These are phyloP conservation scores for Biscutella laevigata DNA, from an alignment of 441 rosid species.

Conservation along the genomic window DNA sequence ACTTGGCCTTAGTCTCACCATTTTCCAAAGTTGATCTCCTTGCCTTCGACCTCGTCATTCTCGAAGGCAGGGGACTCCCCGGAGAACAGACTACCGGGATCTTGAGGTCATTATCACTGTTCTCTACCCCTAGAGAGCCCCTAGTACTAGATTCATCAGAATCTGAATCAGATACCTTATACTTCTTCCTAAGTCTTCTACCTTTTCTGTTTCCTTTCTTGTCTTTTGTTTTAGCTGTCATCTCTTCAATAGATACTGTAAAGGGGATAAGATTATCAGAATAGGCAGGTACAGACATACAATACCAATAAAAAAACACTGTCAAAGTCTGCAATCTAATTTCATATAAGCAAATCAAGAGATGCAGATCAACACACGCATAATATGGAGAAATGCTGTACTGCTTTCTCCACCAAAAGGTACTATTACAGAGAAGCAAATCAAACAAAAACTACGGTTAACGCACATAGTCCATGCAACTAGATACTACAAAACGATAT, in stretches of 20 bases:
- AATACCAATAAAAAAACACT: neutral
- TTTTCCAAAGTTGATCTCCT: slow-evolving; percentile 11
- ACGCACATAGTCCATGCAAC: neutral
- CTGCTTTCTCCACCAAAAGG: neutral
- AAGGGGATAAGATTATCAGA: slow-evolving; percentile 17
- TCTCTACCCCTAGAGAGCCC: no score
- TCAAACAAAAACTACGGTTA: neutral
- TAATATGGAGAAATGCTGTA: neutral
- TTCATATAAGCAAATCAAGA: neutral
- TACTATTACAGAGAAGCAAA: neutral
- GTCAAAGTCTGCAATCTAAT: neutral
- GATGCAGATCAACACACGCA: neutral
- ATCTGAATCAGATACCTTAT: no score
- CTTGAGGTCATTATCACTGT: no score
- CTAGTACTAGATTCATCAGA: no score
- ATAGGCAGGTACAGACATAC: neutral
- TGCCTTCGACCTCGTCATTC: slow-evolving; percentile 15
- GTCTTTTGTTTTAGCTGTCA: slow-evolving; percentile 12
- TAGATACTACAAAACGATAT: neutral
- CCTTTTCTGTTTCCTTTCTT: slow-evolving; percentile 25
- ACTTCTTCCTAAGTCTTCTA: no score
- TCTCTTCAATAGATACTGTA: slow-evolving; percentile 28
- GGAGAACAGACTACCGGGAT: slow-evolving; percentile 26
- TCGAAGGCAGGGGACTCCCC: slow-evolving; percentile 22
- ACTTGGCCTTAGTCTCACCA: slow-evolving; percentile 9